Evolutionary conservation across 768 basidiomycete genomes (phyloP).

Genomic region (Mycena epipterygia): DNA sequence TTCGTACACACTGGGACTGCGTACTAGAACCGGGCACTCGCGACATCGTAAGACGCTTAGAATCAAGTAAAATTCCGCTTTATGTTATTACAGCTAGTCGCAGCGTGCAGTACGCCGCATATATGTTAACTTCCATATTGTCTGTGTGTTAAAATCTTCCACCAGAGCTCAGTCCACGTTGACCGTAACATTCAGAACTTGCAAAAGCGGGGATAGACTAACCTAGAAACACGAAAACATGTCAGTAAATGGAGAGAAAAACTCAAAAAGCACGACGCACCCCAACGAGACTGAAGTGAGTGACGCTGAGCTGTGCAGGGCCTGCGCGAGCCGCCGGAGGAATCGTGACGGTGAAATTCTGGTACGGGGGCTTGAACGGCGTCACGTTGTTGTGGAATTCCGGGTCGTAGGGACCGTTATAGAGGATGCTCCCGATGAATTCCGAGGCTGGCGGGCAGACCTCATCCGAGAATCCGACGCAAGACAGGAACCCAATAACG

Average conservation of each 20-base stretch:
- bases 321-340: conserved; percentile 42
- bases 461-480: conserved; percentile 27
- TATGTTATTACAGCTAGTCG: background rate
- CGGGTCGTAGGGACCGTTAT: conserved; percentile 52
- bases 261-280: conserved; percentile 45
- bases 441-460: conserved; percentile 38
- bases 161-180: conserved; percentile 7
- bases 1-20: too few relatives aligned
- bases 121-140: background rate
- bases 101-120: background rate
- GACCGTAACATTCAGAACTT: conserved; percentile 17
- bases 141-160: background rate
- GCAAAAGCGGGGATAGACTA: conserved; percentile 17
- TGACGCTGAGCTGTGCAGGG: conserved; percentile 45
- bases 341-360: conserved; percentile 55
- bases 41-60: too few relatives aligned
- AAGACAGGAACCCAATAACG: conserved; percentile 47
- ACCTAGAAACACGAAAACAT: conserved; percentile 2
- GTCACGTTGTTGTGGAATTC: conserved; percentile 37
- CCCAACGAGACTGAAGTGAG: conserved; percentile 48
- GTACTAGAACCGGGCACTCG: too few relatives aligned
- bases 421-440: conserved; percentile 51
- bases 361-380: conserved; percentile 43
- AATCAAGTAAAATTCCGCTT: background rate
- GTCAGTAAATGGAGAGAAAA: background rate